A percentile compares a stretch with the other conserved stretches of the same genome.
Evolutionary conservation across 192 early-diverging fungal species (phyloP).

Genomic region (Coemansia sp.): DNA sequence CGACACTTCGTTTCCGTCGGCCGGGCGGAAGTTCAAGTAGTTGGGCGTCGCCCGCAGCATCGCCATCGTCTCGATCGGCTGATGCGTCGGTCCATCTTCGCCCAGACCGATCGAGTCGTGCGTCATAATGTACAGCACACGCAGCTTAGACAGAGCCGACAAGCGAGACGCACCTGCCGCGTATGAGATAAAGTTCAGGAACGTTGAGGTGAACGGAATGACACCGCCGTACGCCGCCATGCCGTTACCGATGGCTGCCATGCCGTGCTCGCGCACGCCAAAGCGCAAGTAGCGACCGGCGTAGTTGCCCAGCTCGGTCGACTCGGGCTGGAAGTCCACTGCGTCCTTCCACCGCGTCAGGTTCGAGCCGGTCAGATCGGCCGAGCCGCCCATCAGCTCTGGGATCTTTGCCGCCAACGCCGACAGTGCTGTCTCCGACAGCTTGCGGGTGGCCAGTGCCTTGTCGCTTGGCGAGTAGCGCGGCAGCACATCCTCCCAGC

Average conservation of each 20-base stretch:
- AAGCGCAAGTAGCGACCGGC: constrained; percentile 88
- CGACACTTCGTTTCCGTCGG: constrained; percentile 92
- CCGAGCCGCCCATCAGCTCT: constrained; percentile 91
- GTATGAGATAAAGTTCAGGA: constrained; percentile 90
- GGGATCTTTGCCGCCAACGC: constrained; percentile 75
- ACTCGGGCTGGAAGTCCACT: constrained; percentile 86
- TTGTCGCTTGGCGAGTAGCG: constrained; percentile 79
- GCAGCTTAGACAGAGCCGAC: constrained; percentile 82
- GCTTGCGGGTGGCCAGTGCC: constrained; percentile 83
- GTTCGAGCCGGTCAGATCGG: constrained; percentile 96
- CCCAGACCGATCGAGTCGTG: constrained; percentile 99
- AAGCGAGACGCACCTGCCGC: constrained; percentile 86
- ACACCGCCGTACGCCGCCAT: constrained; percentile 79
- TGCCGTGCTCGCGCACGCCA: constrained; percentile 97
- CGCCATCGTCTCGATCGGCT: constrained; percentile 94
- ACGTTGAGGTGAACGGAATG: constrained; percentile 85
- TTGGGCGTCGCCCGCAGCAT: constrained; percentile 88
- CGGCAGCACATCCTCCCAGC: constrained; percentile 73
- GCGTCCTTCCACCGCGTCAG: constrained; percentile 93
- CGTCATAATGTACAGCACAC: constrained; percentile 96
- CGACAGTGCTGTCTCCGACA: constrained; percentile 82
- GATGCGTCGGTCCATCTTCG: constrained; percentile 99
- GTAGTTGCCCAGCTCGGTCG: constrained; percentile 75
- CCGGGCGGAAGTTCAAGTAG: constrained; percentile 82
- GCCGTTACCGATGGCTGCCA: constrained; percentile 93